Percentiles rank a stretch among this genome's conserved stretches.
Evolutionary conservation across 176 grass and related monocot genomes (phyloP).

Genomic region (Avena eriantha): DNA sequence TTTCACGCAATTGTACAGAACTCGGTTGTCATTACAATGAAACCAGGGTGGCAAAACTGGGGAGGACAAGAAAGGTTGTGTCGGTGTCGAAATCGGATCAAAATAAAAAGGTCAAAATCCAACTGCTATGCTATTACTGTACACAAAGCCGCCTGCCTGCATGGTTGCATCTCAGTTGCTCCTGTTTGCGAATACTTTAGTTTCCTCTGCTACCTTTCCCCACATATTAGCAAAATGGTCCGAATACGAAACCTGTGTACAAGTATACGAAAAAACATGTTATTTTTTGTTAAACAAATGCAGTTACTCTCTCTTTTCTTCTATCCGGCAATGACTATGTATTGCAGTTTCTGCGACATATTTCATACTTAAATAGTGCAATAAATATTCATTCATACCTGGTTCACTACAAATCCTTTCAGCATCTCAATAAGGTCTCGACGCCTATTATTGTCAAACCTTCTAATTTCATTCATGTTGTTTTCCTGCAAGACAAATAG

Average conservation of each 20-base stretch:
- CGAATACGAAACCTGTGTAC: constrained; percentile 63
- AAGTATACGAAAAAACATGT: neutral
- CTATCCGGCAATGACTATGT: neutral
- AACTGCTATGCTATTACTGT: constrained; percentile 48
- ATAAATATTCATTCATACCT: constrained; percentile 55
- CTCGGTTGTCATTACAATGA: constrained; percentile 31
- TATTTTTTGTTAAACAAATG: neutral
- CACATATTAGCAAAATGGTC: constrained; percentile 74
- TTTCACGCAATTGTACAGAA: constrained; percentile 22
- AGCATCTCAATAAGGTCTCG: constrained; percentile 77
- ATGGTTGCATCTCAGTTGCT: constrained; percentile 46
- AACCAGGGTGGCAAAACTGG: constrained; percentile 47
- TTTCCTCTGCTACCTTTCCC: constrained; percentile 85
- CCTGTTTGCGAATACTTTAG: constrained; percentile 54
- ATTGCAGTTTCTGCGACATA: neutral
- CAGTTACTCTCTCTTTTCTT: neutral
- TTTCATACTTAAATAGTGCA: neutral
- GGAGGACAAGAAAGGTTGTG: constrained; percentile 36
- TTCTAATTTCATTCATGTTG: constrained; percentile 80
- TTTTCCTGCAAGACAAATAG: constrained; percentile 58
- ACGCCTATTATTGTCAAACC: constrained; percentile 75
- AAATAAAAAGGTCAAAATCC: constrained; percentile 34
- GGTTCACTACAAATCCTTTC: constrained; percentile 83
- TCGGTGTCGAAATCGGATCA: neutral
- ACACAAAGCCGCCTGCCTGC: neutral